Percentiles rank a stretch among this genome's conserved stretches.
These are phyloP conservation scores for Metschnikowia corniflorae DNA, from an alignment of 805 yeast species.

Conservation along the genomic window DNA sequence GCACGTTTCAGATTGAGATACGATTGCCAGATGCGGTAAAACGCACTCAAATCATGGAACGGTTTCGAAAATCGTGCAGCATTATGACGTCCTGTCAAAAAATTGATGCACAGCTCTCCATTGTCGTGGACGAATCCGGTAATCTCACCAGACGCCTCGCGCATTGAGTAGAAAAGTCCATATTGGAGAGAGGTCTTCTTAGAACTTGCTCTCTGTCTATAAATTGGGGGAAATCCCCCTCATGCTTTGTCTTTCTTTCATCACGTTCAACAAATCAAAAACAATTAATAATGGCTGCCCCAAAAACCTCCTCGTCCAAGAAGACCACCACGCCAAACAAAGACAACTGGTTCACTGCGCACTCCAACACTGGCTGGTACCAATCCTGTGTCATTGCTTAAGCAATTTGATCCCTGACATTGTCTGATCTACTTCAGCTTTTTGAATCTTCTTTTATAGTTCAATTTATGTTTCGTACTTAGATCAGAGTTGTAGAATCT, in stretches of 20 bases:
- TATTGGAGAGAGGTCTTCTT: neutral
- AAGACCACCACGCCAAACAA: slow-evolving; percentile 8
- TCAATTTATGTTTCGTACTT: too few relatives aligned
- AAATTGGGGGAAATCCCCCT: neutral
- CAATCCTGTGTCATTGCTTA: slow-evolving; percentile 12
- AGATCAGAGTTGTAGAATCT: too few relatives aligned
- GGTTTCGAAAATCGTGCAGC: too few relatives aligned
- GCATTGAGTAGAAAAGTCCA: slow-evolving; percentile 4
- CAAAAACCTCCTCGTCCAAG: slow-evolving; percentile 6
- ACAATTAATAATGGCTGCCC: slow-evolving; percentile 10
- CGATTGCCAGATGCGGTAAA: too few relatives aligned
- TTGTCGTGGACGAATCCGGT: slow-evolving; percentile 7
- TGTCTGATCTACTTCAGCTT: too few relatives aligned
- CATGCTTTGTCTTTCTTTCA: neutral
- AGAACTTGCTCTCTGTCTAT: neutral
- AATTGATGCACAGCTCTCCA: too few relatives aligned
- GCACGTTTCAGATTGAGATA: too few relatives aligned
- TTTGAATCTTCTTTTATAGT: too few relatives aligned
- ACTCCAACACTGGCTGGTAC: slow-evolving; percentile 10
- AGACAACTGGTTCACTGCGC: slow-evolving; percentile 12
- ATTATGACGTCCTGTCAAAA: too few relatives aligned
- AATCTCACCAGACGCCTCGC: slow-evolving; percentile 5
- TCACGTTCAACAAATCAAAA: neutral
- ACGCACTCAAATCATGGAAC: too few relatives aligned
- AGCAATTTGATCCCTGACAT: too few relatives aligned